A percentile compares a stretch with the other conserved stretches of the same genome.
These are phyloP conservation scores for Isochrysis galbana DNA, from an alignment of 78 protist species.

Conservation along the genomic window DNA sequence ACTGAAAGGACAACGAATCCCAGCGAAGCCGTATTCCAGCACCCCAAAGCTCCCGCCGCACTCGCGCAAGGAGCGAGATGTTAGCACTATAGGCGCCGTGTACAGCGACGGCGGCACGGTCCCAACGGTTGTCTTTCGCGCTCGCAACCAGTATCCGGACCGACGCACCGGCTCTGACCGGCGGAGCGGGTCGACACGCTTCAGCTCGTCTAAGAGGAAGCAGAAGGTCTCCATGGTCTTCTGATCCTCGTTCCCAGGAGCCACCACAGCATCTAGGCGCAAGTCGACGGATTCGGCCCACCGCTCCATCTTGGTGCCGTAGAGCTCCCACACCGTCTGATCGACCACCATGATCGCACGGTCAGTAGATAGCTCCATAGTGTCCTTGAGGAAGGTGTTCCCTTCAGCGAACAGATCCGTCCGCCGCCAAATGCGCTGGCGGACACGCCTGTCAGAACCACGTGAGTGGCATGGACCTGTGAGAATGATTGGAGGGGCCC, in stretches of 20 bases:
- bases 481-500: too few relatives aligned
- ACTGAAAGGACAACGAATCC: too few relatives aligned
- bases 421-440: background rate
- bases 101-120: too few relatives aligned
- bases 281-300: background rate
- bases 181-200: constrained; percentile 15
- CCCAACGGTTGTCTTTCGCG: too few relatives aligned
- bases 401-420: background rate
- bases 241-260: background rate
- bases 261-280: background rate
- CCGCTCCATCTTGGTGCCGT: background rate
- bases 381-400: background rate
- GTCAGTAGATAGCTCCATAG: background rate
- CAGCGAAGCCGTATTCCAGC: too few relatives aligned
- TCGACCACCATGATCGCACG: background rate
- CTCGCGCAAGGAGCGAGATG: too few relatives aligned
- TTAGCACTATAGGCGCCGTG: too few relatives aligned
- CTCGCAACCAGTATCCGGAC: too few relatives aligned
- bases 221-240: background rate
- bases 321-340: background rate
- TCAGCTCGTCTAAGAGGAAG: constrained; percentile 14
- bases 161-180: constrained; percentile 37
- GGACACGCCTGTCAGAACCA: too few relatives aligned
- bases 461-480: too few relatives aligned
- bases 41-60: too few relatives aligned